These are phyloP conservation scores for Neurospora terricola DNA, from an alignment of 495 filamentous ascomycete species.

Conservation along the genomic window DNA sequence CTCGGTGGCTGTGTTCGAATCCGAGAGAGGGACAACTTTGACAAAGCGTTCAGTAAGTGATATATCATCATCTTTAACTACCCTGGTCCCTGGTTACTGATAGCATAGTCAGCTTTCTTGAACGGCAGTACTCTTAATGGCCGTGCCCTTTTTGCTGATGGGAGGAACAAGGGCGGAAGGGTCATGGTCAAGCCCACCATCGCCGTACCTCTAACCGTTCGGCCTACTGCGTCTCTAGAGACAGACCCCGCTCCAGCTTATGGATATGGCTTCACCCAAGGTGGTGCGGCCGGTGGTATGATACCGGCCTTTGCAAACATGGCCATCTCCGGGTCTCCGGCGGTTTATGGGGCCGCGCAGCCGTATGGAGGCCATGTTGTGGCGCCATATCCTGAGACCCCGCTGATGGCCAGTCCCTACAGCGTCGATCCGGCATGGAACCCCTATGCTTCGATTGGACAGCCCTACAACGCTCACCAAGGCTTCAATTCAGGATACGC, in stretches of 20 bases:
- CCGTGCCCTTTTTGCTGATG: conserved; percentile 12
- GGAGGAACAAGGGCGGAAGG: conserved; percentile 5
- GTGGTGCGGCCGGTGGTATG: neutral
- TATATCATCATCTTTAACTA: neutral
- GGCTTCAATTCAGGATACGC: neutral
- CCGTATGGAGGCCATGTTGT: neutral
- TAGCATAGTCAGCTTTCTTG: conserved; percentile 5
- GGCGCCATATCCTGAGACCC: neutral
- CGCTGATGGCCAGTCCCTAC: neutral
- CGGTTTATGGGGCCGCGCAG: neutral
- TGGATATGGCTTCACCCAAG: neutral
- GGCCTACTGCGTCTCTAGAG: neutral
- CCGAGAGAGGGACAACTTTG: conserved; percentile 11
- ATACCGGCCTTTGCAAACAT: neutral
- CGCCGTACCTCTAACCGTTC: neutral
- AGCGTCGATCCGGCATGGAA: neutral
- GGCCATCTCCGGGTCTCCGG: neutral
- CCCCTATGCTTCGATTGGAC: neutral
- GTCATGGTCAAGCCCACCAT: conserved; percentile 2
- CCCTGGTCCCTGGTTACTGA: neutral
- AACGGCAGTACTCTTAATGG: conserved; percentile 13
- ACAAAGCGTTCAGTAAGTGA: conserved; percentile 14
- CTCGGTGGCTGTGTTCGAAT: conserved; percentile 14
- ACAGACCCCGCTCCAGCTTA: neutral
- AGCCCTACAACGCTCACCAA: neutral